These are phyloP conservation scores for Suillus sp. DNA, from an alignment of 768 basidiomycete genomes.

Conservation along the genomic window DNA sequence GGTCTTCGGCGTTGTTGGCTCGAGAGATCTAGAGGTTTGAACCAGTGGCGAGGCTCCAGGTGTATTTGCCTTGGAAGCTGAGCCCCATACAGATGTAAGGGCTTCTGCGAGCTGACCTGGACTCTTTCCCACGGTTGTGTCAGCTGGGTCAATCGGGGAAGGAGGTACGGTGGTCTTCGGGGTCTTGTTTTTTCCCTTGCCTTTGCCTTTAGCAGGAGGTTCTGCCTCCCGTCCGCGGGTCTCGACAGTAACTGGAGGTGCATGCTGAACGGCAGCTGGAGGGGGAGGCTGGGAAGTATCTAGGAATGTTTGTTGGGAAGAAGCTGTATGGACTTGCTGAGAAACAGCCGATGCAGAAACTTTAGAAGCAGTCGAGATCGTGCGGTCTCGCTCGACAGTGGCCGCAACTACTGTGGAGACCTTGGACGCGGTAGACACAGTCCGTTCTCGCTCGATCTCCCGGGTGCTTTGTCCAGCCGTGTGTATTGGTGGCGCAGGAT, in stretches of 20 bases:
- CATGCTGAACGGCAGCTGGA: not conserved
- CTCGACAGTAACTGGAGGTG: not conserved
- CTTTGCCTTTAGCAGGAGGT: slow-evolving; percentile 28
- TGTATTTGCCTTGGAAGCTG: slow-evolving; percentile 30
- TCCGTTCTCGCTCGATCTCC: slow-evolving; percentile 28
- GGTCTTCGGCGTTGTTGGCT: slow-evolving; percentile 21
- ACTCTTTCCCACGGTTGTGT: slow-evolving; percentile 41
- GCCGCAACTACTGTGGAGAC: slow-evolving; percentile 24
- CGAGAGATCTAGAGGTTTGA: slow-evolving; percentile 26
- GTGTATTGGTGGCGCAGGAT: slow-evolving; percentile 2
- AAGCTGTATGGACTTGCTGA: not conserved
- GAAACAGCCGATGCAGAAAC: slow-evolving; percentile 44
- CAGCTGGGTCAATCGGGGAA: slow-evolving; percentile 36
- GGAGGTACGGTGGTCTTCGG: slow-evolving; percentile 26
- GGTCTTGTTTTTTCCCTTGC: slow-evolving; percentile 16
- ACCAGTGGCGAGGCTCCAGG: slow-evolving; percentile 33
- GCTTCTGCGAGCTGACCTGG: slow-evolving; percentile 43
- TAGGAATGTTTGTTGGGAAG: slow-evolving; percentile 21
- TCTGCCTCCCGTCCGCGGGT: slow-evolving; percentile 19
- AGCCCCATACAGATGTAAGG: slow-evolving; percentile 53
- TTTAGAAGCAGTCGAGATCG: slow-evolving; percentile 24
- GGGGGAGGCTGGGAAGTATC: not conserved
- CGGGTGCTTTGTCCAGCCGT: slow-evolving; percentile 21
- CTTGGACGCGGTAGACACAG: slow-evolving; percentile 30
- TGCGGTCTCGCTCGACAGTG: slow-evolving; percentile 30